Evolutionary conservation across 164 flowering plant species (phyloP).

Genomic region (Chloranthus sessilifolius): DNA sequence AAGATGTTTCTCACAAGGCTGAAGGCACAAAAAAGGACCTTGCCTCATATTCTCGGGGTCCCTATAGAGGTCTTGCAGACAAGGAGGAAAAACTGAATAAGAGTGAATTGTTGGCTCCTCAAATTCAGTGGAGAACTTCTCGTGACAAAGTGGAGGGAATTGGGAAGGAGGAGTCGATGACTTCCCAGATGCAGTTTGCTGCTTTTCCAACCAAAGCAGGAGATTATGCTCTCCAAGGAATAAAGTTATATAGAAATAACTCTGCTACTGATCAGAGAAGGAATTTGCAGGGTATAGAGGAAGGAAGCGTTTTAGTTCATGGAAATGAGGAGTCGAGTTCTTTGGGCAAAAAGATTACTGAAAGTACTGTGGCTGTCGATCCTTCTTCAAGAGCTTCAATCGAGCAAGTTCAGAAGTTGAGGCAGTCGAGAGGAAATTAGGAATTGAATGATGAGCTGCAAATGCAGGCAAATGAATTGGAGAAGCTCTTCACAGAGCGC

Average conservation of each 20-base stretch:
- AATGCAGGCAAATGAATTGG: constrained; percentile 91
- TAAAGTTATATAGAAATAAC: constrained; percentile 44
- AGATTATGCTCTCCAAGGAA: constrained; percentile 21
- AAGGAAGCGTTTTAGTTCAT: constrained; percentile 18
- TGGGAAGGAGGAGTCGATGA: constrained; percentile 5
- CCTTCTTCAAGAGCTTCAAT: constrained; percentile 16
- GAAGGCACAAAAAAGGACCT: constrained; percentile 25
- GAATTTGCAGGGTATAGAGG: constrained; percentile 33
- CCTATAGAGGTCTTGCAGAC: no score
- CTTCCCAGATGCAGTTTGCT: constrained; percentile 8
- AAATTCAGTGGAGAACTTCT: constrained; percentile 9
- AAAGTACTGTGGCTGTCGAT: constrained; percentile 28
- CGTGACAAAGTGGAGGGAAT: constrained; percentile 18
- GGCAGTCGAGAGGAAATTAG: constrained; percentile 75
- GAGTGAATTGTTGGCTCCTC: constrained; percentile 12
- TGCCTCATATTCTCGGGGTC: constrained; percentile 17
- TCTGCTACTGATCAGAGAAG: constrained; percentile 36
- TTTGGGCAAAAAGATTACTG: constrained; percentile 21
- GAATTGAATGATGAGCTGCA: constrained; percentile 86
- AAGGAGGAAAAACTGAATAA: constrained; percentile 24
- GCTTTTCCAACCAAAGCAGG: constrained; percentile 9
- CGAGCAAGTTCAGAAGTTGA: constrained; percentile 62
- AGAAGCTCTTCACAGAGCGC: constrained; percentile 95
- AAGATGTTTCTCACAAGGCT: no score
- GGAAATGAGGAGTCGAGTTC: constrained; percentile 23